Conservation (phyloP, 192 early-diverging fungal species). For the Coemansia sp. region DNA sequence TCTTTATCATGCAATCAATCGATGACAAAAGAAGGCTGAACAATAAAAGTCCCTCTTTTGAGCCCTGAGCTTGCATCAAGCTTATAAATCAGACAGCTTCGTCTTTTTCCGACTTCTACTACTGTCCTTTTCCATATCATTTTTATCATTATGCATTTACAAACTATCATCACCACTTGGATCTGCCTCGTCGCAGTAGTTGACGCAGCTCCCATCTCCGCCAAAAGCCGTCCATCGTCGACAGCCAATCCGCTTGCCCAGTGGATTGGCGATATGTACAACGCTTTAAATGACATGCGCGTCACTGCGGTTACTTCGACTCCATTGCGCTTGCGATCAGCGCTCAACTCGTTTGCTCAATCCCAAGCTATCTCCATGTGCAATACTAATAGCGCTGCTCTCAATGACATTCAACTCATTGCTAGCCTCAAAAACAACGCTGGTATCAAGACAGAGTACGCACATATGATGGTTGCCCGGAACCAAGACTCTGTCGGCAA, state of each 20-base stretch:
- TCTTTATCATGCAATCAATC: conserved; percentile 3
- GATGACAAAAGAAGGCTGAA: neutral
- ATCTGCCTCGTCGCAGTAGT: neutral
- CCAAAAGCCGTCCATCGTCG: neutral
- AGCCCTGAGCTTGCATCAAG: neutral
- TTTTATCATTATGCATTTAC: neutral
- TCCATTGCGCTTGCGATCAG: conserved; percentile 11
- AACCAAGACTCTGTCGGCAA: neutral
- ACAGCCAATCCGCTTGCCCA: conserved; percentile 1
- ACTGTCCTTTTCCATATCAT: neutral
- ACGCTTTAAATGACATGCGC: conserved; percentile 14
- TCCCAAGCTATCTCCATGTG: conserved; percentile 12
- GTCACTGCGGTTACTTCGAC: conserved; percentile 7
- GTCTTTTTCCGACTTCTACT: neutral
- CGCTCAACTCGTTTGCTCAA: conserved; percentile 21
- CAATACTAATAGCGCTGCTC: neutral
- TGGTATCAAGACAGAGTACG: conserved; percentile 4
- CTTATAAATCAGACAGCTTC: neutral
- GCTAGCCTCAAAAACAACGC: neutral
- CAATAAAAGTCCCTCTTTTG: neutral
- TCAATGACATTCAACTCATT: neutral
- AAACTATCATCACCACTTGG: neutral
- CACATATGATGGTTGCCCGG: neutral
- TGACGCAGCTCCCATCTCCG: neutral
- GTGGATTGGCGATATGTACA: conserved; percentile 25